A percentile compares a stretch with the other conserved stretches of the same genome.
These are phyloP conservation scores for Gloeopeniophorella convolvens DNA, from an alignment of 768 basidiomycete species.

Conservation along the genomic window DNA sequence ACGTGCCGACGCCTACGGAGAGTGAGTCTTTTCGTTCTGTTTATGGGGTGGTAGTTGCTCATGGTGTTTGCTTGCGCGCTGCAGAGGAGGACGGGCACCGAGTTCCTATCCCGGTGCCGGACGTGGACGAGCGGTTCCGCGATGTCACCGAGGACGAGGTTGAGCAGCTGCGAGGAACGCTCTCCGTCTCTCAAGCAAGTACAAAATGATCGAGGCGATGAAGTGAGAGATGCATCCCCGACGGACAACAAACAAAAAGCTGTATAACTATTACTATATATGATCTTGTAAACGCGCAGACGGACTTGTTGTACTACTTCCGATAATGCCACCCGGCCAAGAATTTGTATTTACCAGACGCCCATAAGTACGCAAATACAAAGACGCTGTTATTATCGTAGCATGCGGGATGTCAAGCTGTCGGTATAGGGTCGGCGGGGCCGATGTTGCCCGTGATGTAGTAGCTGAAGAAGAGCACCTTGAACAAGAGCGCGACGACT, in stretches of 20 bases:
- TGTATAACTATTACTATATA: not conserved
- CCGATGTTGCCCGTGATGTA: slow-evolving; percentile 40
- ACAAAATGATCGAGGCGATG: too few species aligned
- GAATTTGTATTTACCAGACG: not conserved
- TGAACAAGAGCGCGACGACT: slow-evolving; percentile 78
- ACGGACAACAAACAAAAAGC: too few species aligned
- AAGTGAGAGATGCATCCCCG: too few species aligned
- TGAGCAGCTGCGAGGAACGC: not conserved
- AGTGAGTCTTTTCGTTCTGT: slow-evolving; percentile 5
- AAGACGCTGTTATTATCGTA: not conserved
- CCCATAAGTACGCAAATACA: not conserved
- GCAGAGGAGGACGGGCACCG: slow-evolving; percentile 18
- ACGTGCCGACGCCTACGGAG: slow-evolving; percentile 18
- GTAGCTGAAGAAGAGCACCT: slow-evolving; percentile 67
- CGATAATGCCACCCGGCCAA: not conserved
- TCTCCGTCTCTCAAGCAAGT: not conserved
- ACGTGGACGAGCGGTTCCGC: slow-evolving; percentile 18
- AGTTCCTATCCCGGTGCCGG: slow-evolving; percentile 15
- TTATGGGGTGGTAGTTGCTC: too few species aligned
- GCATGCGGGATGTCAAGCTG: not conserved
- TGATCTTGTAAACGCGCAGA: slow-evolving; percentile 1
- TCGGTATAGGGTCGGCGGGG: slow-evolving; percentile 26
- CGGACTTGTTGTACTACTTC: not conserved
- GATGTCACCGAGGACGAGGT: not conserved
- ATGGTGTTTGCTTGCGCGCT: not conserved